Percentiles rank a stretch among this genome's conserved stretches.
These are phyloP conservation scores for Pleurotus djamor DNA, from an alignment of 768 basidiomycete genomes.

Conservation along the genomic window DNA sequence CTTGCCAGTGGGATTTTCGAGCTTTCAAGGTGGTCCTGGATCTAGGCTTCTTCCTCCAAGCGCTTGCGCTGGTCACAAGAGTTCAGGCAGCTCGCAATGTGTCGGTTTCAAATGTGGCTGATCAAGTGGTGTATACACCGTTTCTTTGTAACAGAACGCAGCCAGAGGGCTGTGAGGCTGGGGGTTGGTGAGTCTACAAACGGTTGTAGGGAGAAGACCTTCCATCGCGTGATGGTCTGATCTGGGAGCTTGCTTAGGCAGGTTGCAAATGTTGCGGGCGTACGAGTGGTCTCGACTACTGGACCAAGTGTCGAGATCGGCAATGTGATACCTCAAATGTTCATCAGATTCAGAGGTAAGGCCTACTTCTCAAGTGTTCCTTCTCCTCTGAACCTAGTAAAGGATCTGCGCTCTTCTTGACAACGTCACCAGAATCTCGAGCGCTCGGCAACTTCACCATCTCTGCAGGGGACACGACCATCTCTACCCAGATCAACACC, in stretches of 20 bases:
- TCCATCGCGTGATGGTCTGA: not conserved
- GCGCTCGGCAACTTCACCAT: constrained; percentile 52
- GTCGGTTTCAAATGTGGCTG: constrained; percentile 31
- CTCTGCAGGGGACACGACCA: constrained; percentile 30
- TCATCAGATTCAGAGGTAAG: constrained; percentile 53
- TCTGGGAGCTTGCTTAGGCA: constrained; percentile 19
- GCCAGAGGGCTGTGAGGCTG: constrained; percentile 20
- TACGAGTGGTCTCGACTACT: constrained; percentile 29
- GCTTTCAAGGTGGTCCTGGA: not conserved
- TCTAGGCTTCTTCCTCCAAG: not conserved
- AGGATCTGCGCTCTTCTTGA: constrained; percentile 45
- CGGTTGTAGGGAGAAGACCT: not conserved
- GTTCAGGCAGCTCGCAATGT: constrained; percentile 27
- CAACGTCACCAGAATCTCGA: constrained; percentile 41
- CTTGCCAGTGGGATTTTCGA: not conserved
- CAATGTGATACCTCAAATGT: constrained; percentile 54
- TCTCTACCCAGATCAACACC: constrained; percentile 37
- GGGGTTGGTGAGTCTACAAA: constrained; percentile 39
- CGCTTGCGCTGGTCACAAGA: not conserved
- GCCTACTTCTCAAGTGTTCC: not conserved
- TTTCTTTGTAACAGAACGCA: constrained; percentile 36
- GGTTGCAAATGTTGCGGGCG: constrained; percentile 17
- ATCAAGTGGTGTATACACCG: constrained; percentile 46
- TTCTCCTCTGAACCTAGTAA: not conserved
- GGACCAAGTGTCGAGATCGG: constrained; percentile 40